Evolutionary conservation across 1,139 yeast genomes (phyloP).

Genomic region (Eremothecium cymbalariae): DNA sequence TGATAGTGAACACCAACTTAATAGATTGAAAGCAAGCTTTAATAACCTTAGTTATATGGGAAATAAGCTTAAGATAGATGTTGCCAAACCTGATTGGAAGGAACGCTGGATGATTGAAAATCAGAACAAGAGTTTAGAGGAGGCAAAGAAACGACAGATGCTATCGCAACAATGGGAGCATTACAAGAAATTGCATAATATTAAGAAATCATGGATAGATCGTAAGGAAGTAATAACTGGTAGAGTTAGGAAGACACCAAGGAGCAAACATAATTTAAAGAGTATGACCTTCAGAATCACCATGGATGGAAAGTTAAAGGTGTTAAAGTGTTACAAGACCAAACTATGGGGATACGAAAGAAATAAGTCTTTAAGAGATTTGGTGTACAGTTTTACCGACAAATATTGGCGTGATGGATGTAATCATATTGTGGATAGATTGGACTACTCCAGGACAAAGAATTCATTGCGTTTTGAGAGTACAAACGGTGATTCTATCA

Average conservation of each 20-base stretch:
- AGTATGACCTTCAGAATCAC: constrained; percentile 59
- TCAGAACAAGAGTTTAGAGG: constrained; percentile 28
- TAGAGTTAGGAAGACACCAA: constrained; percentile 46
- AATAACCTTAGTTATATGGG: constrained; percentile 75
- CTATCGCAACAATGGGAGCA: constrained; percentile 35
- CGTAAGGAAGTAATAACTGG: constrained; percentile 53
- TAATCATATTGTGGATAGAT: constrained; percentile 66
- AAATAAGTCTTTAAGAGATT: constrained; percentile 49
- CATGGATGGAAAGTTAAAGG: constrained; percentile 53
- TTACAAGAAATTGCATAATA: constrained; percentile 37
- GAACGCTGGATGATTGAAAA: constrained; percentile 41
- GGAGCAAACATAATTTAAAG: constrained; percentile 40
- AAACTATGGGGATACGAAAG: constrained; percentile 89
- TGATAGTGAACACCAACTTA: constrained; percentile 37
- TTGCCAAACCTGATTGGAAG: constrained; percentile 40
- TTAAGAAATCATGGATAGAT: constrained; percentile 35
- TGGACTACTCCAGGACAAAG: constrained; percentile 26
- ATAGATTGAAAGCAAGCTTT: constrained; percentile 46
- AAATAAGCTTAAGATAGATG: constrained; percentile 47
- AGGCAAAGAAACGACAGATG: constrained; percentile 25
- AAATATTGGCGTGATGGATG: constrained; percentile 78
- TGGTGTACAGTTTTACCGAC: constrained; percentile 48
- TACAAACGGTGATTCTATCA: constrained; percentile 16
- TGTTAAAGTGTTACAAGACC: constrained; percentile 53
- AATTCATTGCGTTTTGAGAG: constrained; percentile 10